A percentile compares a stretch with the other conserved stretches of the same genome.
These are phyloP conservation scores for Logfia minima DNA, from an alignment of 129 eudicot species.

Conservation along the genomic window DNA sequence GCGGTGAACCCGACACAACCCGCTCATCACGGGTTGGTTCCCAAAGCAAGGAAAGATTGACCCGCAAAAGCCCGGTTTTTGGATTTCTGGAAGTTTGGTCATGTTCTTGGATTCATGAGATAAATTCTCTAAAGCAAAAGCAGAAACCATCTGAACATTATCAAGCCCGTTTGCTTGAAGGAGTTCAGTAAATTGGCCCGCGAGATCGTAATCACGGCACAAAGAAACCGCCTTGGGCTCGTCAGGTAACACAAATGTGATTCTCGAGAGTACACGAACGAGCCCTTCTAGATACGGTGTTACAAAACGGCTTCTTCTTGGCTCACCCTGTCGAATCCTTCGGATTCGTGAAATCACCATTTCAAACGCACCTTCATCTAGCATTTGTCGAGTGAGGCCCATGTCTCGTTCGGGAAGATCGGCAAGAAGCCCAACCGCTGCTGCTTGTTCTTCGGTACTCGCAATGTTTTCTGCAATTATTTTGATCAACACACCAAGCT, in stretches of 20 bases:
- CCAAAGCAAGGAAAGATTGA: conserved; percentile 68
- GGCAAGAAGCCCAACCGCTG: conserved; percentile 77
- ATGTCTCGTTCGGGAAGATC: conserved; percentile 78
- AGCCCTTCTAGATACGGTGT: conserved; percentile 91
- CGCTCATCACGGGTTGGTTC: conserved; percentile 63
- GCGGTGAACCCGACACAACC: conserved; percentile 68
- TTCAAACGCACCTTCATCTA: conserved; percentile 69
- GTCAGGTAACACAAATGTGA: conserved; percentile 63
- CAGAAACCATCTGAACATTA: conserved; percentile 83
- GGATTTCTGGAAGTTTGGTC: conserved; percentile 60
- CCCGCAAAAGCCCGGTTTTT: conserved; percentile 57
- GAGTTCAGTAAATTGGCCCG: conserved; percentile 55
- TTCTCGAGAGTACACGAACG: conserved; percentile 73
- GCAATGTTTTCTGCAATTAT: conserved; percentile 56
- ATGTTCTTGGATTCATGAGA: conserved; percentile 62
- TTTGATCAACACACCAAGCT: conserved; percentile 63
- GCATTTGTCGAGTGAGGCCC: conserved; percentile 73
- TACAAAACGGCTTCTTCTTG: conserved; percentile 69
- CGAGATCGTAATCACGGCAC: conserved; percentile 66
- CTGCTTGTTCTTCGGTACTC: conserved; percentile 87
- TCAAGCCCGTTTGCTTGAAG: conserved; percentile 73
- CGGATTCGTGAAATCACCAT: conserved; percentile 53
- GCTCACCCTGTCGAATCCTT: conserved; percentile 75
- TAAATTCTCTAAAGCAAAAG: conserved; percentile 75
- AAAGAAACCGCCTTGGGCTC: conserved; percentile 63